Base-by-base conservation (phyloP, 2,329 filamentous ascomycete species). In the Cephalotrichum gorgonifer region DNA sequence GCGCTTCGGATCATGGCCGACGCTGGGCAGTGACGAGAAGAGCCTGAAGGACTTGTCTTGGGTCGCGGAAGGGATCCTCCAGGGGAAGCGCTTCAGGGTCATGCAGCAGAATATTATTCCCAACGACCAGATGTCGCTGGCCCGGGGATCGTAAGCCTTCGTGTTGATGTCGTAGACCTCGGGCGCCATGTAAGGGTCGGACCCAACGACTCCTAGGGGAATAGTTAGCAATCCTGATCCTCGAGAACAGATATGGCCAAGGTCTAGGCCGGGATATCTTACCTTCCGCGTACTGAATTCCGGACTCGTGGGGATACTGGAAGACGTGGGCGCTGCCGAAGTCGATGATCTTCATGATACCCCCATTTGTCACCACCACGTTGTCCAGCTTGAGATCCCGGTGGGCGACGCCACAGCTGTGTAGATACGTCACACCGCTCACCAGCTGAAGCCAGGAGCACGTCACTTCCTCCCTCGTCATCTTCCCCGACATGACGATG, bases 41-140 rank as follows among this genome's bases (percentile, higher is more conserved):
- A 98, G 77, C 59, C 91, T 90, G 68, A 88, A 98, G 0, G 89
- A 95, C 64, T 95, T 97, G 64, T 98, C 93, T 27, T 48, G 46
- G 3, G 87, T 87, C 63, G 89, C 71, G 38, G 90, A 81, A 4
- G 93, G 93, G 31, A 94, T 83, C 69, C 98, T 98, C 93, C 93
- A 98, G 0, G 93, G 93, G 61, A 98, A 98, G 31, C 93, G 76
- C 22, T 93, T 79, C 39, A 98, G 73, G 5, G 88, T 93, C 93
- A 98, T 98, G 72, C 93, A 98, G 67, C 93, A 97, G 68, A 91
- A 98, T 49, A 98, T 97, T 57, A 98, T 98, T 17, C 91, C 93
- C 52, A 98, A 74, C 11, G 93, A 98, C 93, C 93, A 98, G 52
- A 98, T 89, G 67, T 98, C 93, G 1, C 91, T 88, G 6, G 89